Base-by-base conservation (phyloP, 495 filamentous ascomycete species). In the Thermochaetoides thermophila region DNA sequence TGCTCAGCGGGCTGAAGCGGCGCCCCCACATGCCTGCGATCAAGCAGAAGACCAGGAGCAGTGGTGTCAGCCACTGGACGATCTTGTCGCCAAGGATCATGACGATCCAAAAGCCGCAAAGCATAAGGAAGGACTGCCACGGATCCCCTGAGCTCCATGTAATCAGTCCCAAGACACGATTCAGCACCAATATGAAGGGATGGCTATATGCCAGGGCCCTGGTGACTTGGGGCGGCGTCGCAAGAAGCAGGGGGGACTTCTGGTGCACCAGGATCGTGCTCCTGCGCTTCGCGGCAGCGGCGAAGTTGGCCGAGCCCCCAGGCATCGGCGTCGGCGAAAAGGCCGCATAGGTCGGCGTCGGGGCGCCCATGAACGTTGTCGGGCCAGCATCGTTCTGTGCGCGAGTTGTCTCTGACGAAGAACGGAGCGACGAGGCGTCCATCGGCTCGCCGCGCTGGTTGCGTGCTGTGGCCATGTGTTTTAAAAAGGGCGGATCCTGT, bases 261-360 rank as follows among this genome's bases (percentile, higher is more conserved):
- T 89, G 85, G 55, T 96, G 85, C 1, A 99, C 86, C 34, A 96
- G 73, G 44, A 96, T 81, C 37, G 83, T 89, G 24, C 82, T 87
- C 29, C 84, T 74, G 36, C 84, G 73, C 45, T 78, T 77, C 23
- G 76, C 76, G 15, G 74, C 74, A 31, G 78, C 63, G 16, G 78
- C 71, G 10, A 70, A 69, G 32, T 46, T 53, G 28, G 49, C 40
- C 27, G 51, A 21, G 18, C 53, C 45, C 30, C 49, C 74, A 67
- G 76, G 74, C 31, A 81, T 68, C 28, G 81, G 83, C 14, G 72
- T 68, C 19, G 89, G 85, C 17, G 87, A 84, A 62, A 99, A 99
- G 38, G 46, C 31, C 27, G 56, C 50, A 34, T 51, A 54, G 14
- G 53, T 55, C 29, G 47, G 38, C 31, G 49, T 44, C 44, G 39